Evolutionary conservation across 164 flowering plant genomes (phyloP).

Genomic region (grape (Vitis vinifera)): DNA sequence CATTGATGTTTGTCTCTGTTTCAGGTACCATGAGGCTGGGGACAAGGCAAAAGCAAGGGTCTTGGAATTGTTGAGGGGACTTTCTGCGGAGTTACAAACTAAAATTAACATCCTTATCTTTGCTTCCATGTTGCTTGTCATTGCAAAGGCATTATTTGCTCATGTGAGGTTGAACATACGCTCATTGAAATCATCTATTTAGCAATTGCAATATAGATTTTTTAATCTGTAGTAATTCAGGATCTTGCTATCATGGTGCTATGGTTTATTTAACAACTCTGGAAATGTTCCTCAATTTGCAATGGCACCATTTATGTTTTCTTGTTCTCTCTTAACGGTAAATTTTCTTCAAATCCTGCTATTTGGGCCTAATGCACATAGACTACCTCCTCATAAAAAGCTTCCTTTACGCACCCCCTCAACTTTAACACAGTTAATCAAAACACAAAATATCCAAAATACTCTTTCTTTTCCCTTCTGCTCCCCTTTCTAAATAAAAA

Average conservation of each 20-base stretch:
- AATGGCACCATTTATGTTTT: neutral
- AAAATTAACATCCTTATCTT: slow-evolving; percentile 83
- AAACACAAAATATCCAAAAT: no score
- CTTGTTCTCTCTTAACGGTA: no score
- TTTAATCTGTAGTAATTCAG: neutral
- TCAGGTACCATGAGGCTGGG: slow-evolving; percentile 87
- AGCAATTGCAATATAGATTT: neutral
- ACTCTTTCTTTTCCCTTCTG: no score
- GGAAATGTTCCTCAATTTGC: neutral
- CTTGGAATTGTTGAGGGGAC: slow-evolving; percentile 71
- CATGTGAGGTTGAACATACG: slow-evolving; percentile 73
- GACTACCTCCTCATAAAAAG: no score
- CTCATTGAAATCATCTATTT: neutral
- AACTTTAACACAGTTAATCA: no score
- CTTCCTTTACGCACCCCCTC: no score
- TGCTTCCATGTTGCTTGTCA: slow-evolving; percentile 86
- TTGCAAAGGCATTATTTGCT: slow-evolving; percentile 86
- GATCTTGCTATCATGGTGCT: neutral
- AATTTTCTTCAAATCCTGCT: no score
- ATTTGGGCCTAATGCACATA: no score
- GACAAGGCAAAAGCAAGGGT: slow-evolving; percentile 73
- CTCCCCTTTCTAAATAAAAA: no score
- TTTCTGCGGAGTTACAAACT: slow-evolving; percentile 74
- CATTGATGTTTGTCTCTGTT: slow-evolving; percentile 13
- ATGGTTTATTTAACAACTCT: neutral